phyloP scores from a whole-genome alignment of 306 rosid species.

The Rubus idaeus region DNA sequence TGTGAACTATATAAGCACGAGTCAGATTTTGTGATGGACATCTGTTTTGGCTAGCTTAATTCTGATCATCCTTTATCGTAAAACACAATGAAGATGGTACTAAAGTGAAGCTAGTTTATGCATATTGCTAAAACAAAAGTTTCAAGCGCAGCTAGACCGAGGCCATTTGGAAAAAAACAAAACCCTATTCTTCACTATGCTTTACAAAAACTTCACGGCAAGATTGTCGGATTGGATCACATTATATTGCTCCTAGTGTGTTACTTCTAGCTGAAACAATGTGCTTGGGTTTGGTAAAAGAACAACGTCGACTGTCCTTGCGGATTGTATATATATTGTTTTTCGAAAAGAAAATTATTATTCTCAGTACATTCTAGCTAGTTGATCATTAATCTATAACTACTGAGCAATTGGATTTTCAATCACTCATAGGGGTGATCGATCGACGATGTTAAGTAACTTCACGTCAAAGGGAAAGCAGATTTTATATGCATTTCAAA shows the following conservation, averaged over 20 bases:
- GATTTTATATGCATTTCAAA: background rate
- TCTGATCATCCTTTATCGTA: slow-evolving; percentile 6
- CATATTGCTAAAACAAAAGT: background rate
- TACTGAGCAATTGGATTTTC: background rate
- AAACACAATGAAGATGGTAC: slow-evolving; percentile 19
- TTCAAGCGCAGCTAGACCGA: background rate
- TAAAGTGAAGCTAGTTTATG: slow-evolving; percentile 1
- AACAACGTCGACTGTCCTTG: background rate
- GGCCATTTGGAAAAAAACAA: background rate
- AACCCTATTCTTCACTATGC: background rate
- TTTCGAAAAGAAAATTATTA: background rate
- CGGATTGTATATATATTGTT: background rate
- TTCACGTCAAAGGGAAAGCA: background rate
- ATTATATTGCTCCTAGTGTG: background rate
- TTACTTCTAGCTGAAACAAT: slow-evolving; percentile 10
- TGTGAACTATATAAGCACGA: slow-evolving; percentile 19
- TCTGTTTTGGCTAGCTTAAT: slow-evolving; percentile 20
- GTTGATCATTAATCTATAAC: background rate
- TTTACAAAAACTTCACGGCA: slow-evolving; percentile 19
- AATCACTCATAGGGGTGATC: background rate
- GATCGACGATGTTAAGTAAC: slow-evolving; percentile 16
- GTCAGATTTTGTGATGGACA: slow-evolving; percentile 28
- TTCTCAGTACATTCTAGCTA: background rate
- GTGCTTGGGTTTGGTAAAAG: background rate
- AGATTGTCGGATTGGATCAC: slow-evolving; percentile 1